phyloP scores from a whole-genome alignment of 768 basidiomycete genomes.

The Amanita polypyramis region DNA sequence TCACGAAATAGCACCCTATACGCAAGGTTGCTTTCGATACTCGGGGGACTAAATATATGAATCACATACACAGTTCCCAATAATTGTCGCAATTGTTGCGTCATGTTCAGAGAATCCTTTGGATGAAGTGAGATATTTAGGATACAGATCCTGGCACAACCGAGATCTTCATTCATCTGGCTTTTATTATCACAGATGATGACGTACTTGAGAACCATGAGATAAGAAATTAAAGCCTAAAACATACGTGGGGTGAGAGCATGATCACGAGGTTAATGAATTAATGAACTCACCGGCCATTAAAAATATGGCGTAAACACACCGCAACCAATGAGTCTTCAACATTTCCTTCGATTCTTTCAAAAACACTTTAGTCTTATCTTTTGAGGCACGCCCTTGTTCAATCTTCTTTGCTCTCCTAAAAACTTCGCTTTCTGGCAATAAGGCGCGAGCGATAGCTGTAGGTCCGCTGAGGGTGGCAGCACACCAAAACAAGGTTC shows the following conservation, averaged over 20 bases:
- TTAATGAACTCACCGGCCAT: conserved; percentile 42
- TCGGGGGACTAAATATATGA: background rate
- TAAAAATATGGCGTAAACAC: conserved; percentile 75
- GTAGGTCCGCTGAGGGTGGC: conserved; percentile 61
- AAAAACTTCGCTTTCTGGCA: conserved; percentile 78
- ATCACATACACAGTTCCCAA: conserved; percentile 51
- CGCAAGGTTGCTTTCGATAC: background rate
- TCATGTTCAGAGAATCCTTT: conserved; percentile 50
- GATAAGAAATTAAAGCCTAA: conserved; percentile 70
- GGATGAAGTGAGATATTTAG: conserved; percentile 56
- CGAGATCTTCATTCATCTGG: background rate
- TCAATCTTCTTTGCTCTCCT: conserved; percentile 44
- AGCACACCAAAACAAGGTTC: conserved; percentile 77
- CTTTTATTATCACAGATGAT: background rate
- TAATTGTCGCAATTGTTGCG: conserved; percentile 71
- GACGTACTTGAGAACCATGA: conserved; percentile 53
- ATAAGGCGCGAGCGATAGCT: conserved; percentile 47
- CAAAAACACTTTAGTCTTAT: conserved; percentile 63
- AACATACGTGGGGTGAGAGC: background rate
- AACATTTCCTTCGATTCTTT: conserved; percentile 69
- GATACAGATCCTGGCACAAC: conserved; percentile 56
- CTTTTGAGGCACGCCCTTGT: conserved; percentile 43
- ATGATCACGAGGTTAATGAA: background rate
- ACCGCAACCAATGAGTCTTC: conserved; percentile 70
- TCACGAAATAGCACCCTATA: conserved; percentile 29